Evolutionary conservation across 805 yeast species (phyloP).

Genomic region (Ogataea corticis): DNA sequence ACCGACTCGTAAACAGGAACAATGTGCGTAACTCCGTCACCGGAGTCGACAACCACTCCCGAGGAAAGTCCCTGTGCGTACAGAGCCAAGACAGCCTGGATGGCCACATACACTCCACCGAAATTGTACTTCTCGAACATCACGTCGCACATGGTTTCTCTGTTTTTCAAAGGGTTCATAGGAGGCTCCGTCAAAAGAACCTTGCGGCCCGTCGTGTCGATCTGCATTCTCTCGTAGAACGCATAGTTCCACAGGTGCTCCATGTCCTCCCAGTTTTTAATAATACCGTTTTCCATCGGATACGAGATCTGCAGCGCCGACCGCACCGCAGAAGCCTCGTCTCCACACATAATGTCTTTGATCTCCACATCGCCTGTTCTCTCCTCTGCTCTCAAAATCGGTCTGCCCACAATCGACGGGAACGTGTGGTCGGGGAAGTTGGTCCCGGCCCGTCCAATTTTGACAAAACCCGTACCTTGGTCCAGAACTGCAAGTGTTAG

Average conservation of each 20-base stretch:
- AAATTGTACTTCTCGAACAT: slow-evolving; percentile 91
- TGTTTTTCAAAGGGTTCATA: slow-evolving; percentile 88
- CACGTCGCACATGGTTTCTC: slow-evolving; percentile 88
- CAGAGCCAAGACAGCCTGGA: slow-evolving; percentile 96
- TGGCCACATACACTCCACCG: slow-evolving; percentile 93
- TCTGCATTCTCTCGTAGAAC: slow-evolving; percentile 84
- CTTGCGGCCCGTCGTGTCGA: slow-evolving; percentile 72
- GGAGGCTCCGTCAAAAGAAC: slow-evolving; percentile 96
- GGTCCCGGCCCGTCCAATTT: slow-evolving; percentile 94
- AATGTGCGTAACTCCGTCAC: slow-evolving; percentile 98
- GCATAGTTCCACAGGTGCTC: slow-evolving; percentile 98
- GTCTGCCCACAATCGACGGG: slow-evolving; percentile 97
- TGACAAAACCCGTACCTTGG: slow-evolving; percentile 98
- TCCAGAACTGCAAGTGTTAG: slow-evolving; percentile 65
- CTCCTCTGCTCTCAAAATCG: slow-evolving; percentile 95
- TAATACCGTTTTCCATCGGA: slow-evolving; percentile 98
- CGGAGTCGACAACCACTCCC: slow-evolving; percentile 98
- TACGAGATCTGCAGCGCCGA: slow-evolving; percentile 90
- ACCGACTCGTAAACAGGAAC: slow-evolving; percentile 98
- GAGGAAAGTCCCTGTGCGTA: slow-evolving; percentile 96
- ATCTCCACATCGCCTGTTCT: slow-evolving; percentile 74
- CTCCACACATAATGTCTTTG: slow-evolving; percentile 97
- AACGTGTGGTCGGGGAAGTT: slow-evolving; percentile 97
- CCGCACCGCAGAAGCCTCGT: slow-evolving; percentile 89
- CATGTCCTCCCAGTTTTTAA: slow-evolving; percentile 98